phyloP scores from a whole-genome alignment of 345 rosid species.

The Citrus mangshanensis region DNA sequence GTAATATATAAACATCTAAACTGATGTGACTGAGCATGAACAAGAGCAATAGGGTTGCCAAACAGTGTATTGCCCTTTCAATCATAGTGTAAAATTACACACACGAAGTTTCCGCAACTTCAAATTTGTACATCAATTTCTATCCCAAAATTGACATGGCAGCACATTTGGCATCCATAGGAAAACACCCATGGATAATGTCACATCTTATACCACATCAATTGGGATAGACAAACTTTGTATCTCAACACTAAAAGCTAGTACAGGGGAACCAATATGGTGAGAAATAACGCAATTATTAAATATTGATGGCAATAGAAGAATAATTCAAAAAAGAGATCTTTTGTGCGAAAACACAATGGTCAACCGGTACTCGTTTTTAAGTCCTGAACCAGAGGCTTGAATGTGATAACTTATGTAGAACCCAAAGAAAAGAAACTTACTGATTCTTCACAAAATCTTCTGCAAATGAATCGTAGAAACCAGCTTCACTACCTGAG shows the following conservation, averaged over 20 bases:
- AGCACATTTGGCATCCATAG: background rate
- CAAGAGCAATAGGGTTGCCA: background rate
- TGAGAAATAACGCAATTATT: background rate
- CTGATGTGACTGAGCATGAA: background rate
- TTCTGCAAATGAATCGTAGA: slow-evolving; percentile 38
- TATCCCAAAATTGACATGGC: background rate
- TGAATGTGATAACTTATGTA: background rate
- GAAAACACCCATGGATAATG: background rate
- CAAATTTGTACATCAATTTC: background rate
- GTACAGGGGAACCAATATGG: background rate
- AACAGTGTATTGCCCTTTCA: background rate
- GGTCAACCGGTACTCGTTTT: background rate
- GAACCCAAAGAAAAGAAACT: slow-evolving; percentile 15
- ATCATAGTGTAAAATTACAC: background rate
- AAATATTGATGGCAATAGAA: background rate
- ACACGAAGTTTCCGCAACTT: background rate
- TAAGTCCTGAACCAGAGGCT: background rate
- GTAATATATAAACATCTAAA: background rate
- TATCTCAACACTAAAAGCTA: background rate
- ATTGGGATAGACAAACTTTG: background rate
- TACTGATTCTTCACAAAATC: slow-evolving; percentile 38
- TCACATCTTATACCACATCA: background rate
- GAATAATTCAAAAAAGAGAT: background rate
- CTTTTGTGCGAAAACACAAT: background rate
- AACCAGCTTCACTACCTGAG: slow-evolving; percentile 33